Base-by-base conservation (phyloP, 371 early-diverging fungal genomes). In the Nematocida ausubeli region DNA sequence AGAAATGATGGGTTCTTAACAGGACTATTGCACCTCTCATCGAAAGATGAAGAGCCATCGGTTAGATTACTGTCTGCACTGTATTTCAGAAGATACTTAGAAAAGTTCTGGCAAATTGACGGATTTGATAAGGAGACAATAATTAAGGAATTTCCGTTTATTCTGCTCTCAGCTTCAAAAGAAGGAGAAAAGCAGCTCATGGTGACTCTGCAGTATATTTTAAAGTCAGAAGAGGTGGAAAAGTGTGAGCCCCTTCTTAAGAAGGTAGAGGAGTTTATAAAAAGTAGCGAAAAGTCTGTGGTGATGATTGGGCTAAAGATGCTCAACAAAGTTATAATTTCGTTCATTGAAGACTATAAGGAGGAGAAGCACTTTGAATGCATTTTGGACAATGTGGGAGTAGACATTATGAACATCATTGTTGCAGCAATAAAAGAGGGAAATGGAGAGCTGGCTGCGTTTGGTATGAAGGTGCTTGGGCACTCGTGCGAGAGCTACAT, bases 401-500 rank as follows among this genome's bases (percentile, higher is more conserved):
- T 42, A 28, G 49, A 37, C 7, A 49, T 85, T 35, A 14, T 81
- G 5, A 35, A 69, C 12, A 80, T 55, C 30, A 51, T 81, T 4
- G 49, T 55, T 2, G 50, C 14, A n/a, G 54, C 79, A 7, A 39
- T 81, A 9, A 50, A 34, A 34, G 32, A 26, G 1, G 68, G 56
- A 24, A 73, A 84, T 39, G 81, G 40, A 32, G 55, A 54, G 42
- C 32, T 58, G 51, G 71, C 81, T 6, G 81, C 80, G 34, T 56
- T 66, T 22, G 70, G 39, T 40, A 69, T 84, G 71, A 82, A 82
- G 55, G 49, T 83, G 35, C 30, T 86, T 42, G 62, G 80, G 2
- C 72, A 83, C 52, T 49, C 80, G 5, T 83, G 78, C 55, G 57
- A 66, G 28, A 68, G 81, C 60, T 86, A 84, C 79, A 69, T 71